Percentiles rank a stretch among this genome's conserved stretches.
phyloP scores from a whole-genome alignment of 805 yeast genomes.

The Danielozyma ontarioensis region DNA sequence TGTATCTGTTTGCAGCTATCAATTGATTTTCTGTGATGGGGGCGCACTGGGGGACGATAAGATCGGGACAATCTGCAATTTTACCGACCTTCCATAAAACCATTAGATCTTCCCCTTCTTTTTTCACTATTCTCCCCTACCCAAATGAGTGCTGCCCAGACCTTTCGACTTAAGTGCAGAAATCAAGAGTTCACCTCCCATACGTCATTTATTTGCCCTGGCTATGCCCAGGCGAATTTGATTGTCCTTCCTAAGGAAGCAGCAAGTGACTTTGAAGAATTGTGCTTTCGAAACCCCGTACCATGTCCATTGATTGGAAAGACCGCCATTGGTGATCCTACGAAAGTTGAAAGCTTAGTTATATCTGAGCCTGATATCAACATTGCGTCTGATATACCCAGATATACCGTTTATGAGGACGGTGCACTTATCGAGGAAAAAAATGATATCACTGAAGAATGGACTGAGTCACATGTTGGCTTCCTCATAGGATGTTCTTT shows the following conservation, averaged over 20 bases:
- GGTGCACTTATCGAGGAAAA: slow-evolving; percentile 21
- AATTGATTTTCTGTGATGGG: no score
- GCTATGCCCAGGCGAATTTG: slow-evolving; percentile 35
- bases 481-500: slow-evolving; percentile 39
- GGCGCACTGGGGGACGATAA: no score
- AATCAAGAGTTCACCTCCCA: slow-evolving; percentile 1
- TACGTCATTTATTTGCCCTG: slow-evolving; percentile 14
- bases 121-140: no score
- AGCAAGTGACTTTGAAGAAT: slow-evolving; percentile 26
- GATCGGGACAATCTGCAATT: no score
- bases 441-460: slow-evolving; percentile 19
- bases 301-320: slow-evolving; percentile 33
- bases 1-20: no score
- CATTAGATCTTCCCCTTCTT: no score
- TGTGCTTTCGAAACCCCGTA: slow-evolving; percentile 34
- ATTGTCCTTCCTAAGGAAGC: slow-evolving; percentile 27
- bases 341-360: slow-evolving; percentile 2
- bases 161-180: no score
- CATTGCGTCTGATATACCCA: slow-evolving; percentile 29
- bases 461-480: slow-evolving; percentile 33
- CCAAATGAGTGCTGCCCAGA: no score
- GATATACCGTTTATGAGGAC: slow-evolving; percentile 26
- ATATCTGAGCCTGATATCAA: slow-evolving; percentile 16
- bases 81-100: no score
- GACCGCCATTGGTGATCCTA: slow-evolving; percentile 20